Percentiles rank a stretch among this genome's conserved stretches.
These are phyloP conservation scores for Globisporangium megalacanthum DNA, from an alignment of 352 stramenopile species.

Conservation along the genomic window DNA sequence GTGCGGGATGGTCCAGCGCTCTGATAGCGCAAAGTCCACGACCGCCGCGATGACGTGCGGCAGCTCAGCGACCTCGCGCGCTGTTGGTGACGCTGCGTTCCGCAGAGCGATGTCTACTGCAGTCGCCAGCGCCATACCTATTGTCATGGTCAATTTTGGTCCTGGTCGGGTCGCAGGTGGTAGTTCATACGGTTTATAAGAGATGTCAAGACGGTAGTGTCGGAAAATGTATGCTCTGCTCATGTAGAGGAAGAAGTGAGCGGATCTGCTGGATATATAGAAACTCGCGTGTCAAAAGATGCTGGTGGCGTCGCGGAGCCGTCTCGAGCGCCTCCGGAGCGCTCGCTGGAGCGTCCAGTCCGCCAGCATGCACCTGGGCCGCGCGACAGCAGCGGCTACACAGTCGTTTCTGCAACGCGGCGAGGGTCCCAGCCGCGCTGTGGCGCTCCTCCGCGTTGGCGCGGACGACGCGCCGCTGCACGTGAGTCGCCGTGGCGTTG, in stretches of 20 bases:
- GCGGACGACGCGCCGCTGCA: constrained; percentile 17
- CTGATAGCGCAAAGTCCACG: neutral
- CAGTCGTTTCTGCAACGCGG: constrained; percentile 34
- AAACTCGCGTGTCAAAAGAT: too few relatives aligned
- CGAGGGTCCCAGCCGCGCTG: constrained; percentile 6
- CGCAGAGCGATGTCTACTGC: too few relatives aligned
- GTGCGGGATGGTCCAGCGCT: constrained; percentile 1
- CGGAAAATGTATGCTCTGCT: too few relatives aligned
- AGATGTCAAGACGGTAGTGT: too few relatives aligned
- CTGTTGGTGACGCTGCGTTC: neutral
- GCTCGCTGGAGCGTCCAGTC: constrained; percentile 10
- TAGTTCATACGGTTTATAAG: too few relatives aligned
- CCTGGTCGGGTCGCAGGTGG: too few relatives aligned
- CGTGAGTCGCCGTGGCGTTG: constrained; percentile 39
- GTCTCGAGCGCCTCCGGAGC: neutral
- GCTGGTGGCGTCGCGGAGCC: neutral
- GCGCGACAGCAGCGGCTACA: constrained; percentile 37
- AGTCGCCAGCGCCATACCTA: too few relatives aligned
- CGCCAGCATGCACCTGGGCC: constrained; percentile 38
- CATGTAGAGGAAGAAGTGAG: too few relatives aligned
- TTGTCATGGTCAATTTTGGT: too few relatives aligned
- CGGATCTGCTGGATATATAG: too few relatives aligned
- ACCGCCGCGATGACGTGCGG: neutral
- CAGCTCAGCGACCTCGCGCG: neutral
- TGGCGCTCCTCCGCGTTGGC: constrained; percentile 29